These are phyloP conservation scores for Auxenochlorella protothecoides DNA, from an alignment of 139 green algal species.

Conservation along the genomic window DNA sequence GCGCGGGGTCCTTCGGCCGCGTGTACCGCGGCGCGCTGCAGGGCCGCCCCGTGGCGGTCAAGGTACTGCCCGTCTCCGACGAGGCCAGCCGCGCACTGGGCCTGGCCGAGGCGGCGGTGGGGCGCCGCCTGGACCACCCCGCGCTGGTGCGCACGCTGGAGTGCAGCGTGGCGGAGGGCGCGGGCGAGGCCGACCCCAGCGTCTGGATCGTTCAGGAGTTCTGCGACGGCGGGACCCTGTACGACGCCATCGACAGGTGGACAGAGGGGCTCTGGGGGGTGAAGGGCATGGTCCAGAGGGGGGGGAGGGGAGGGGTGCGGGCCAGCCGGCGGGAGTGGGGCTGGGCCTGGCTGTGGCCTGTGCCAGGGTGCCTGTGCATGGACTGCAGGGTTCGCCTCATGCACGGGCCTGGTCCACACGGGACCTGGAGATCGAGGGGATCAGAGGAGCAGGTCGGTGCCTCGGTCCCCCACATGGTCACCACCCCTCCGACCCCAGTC, in stretches of 20 bases:
- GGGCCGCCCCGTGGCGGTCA: conserved; percentile 44
- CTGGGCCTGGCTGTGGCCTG: no score
- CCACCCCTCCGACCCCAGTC: no score
- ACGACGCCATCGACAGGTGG: conserved; percentile 20
- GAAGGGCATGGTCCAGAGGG: no score
- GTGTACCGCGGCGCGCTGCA: conserved; percentile 36
- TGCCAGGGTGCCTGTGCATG: no score
- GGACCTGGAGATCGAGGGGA: no score
- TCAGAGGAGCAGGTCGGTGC: no score
- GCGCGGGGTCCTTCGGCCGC: conserved; percentile 49
- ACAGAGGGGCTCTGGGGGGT: no score
- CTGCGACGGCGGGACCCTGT: conserved; percentile 22
- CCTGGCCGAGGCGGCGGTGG: conserved; percentile 10
- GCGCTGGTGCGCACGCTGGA: neutral
- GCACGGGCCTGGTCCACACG: no score
- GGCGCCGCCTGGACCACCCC: conserved; percentile 5
- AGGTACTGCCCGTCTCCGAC: conserved; percentile 37
- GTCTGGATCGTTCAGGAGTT: conserved; percentile 17
- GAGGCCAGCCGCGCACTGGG: neutral
- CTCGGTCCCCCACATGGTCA: no score
- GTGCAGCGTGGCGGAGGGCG: neutral
- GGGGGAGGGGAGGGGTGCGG: neutral
- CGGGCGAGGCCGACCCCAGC: no score
- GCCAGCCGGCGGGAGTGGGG: neutral
- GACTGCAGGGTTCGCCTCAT: no score